A percentile compares a stretch with the other conserved stretches of the same genome.
These are phyloP conservation scores for Penicillium vulpinum DNA, from an alignment of 2,329 filamentous ascomycete genomes.

Conservation along the genomic window DNA sequence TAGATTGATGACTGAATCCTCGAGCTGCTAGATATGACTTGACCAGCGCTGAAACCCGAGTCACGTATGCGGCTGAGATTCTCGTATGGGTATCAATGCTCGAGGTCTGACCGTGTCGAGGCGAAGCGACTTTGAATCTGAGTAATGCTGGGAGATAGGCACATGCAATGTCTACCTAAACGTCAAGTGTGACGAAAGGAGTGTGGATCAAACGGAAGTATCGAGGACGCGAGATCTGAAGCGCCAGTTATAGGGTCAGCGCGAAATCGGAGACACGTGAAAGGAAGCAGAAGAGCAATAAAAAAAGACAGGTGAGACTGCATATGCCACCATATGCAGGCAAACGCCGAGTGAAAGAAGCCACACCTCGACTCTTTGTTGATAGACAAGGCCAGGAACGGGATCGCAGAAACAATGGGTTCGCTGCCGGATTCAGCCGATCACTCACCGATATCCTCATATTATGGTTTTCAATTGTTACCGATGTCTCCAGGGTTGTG, in stretches of 20 bases:
- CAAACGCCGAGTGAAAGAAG: conserved; percentile 16
- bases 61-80: conserved; percentile 7
- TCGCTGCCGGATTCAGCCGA: conserved; percentile 1
- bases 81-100: conserved; percentile 1
- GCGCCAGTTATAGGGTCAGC: conserved; percentile 14
- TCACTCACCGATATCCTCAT: conserved; percentile 23
- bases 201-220: conserved; percentile 4
- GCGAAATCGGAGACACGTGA: conserved; percentile 6
- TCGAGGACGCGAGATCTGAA: conserved; percentile 12
- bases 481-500: conserved; percentile 2
- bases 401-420: conserved; percentile 16
- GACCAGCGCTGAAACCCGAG: not conserved
- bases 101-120: conserved; percentile 2
- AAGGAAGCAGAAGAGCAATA: conserved; percentile 7
- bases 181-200: not conserved
- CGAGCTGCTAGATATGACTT: not conserved
- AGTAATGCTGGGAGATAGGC: not conserved
- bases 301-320: conserved; percentile 23
- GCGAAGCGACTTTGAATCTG: not conserved
- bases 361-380: conserved; percentile 16
- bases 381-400: conserved; percentile 15
- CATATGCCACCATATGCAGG: conserved; percentile 24
- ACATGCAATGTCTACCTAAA: not conserved
- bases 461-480: conserved; percentile 9
- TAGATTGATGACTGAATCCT: not conserved